A percentile compares a stretch with the other conserved stretches of the same genome.
Conservation (phyloP, 2,329 filamentous ascomycete genomes). For the Ambrosiella beaveri region DNA sequence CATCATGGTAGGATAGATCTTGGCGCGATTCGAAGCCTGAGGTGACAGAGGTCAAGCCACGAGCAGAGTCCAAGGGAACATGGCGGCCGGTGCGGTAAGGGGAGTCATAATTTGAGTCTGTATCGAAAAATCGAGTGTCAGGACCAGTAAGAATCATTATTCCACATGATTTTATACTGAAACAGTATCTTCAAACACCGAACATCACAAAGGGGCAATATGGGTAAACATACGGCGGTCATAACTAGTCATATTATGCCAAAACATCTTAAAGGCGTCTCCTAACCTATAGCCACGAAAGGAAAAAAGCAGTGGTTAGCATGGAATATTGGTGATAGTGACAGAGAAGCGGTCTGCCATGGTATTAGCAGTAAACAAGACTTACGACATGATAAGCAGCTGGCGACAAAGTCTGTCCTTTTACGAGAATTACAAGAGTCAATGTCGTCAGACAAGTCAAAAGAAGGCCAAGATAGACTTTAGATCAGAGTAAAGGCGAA, state of each 20-base stretch:
- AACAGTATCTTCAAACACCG: neutral
- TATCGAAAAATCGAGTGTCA: neutral
- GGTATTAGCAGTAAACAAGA: neutral
- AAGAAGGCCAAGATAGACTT: neutral
- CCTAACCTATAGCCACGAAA: constrained; percentile 33
- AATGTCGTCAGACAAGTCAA: neutral
- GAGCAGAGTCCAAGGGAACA: constrained; percentile 69
- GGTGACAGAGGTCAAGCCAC: constrained; percentile 71
- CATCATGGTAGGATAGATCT: constrained; percentile 56
- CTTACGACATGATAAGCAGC: constrained; percentile 7
- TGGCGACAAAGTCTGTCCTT: neutral
- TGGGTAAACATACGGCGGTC: constrained; percentile 41
- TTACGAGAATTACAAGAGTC: neutral
- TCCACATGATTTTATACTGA: neutral
- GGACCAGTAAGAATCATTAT: neutral
- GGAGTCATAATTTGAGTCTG: constrained; percentile 85
- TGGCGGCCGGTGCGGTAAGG: constrained; percentile 83
- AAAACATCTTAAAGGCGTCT: constrained; percentile 71
- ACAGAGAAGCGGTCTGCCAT: neutral
- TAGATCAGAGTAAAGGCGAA: neutral
- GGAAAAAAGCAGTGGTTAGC: neutral
- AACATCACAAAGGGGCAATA: neutral
- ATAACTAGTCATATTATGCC: constrained; percentile 74
- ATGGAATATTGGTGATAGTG: neutral
- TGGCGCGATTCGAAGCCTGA: constrained; percentile 78